Evolutionary conservation across 345 rosid species (phyloP).

Genomic region (Moricandia arvensis): DNA sequence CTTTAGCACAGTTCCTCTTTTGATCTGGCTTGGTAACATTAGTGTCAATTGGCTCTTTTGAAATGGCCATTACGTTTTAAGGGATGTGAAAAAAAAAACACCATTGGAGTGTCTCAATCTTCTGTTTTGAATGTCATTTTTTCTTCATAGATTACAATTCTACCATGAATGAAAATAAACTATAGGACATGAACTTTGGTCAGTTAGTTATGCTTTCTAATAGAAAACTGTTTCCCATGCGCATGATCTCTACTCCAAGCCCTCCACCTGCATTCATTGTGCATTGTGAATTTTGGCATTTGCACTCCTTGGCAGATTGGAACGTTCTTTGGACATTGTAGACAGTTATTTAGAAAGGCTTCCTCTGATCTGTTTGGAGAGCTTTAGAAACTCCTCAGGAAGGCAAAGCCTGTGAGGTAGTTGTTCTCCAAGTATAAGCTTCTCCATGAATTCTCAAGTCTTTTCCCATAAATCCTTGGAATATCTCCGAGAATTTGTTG

Average conservation of each 20-base stretch:
- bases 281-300: constrained; percentile 46
- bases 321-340: constrained; percentile 36
- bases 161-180: constrained; percentile 12
- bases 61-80: constrained; percentile 8
- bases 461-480: constrained; percentile 41
- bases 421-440: constrained; percentile 40
- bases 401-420: constrained; percentile 46
- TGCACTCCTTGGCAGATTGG: constrained; percentile 49
- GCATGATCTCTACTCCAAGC: constrained; percentile 29
- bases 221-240: not conserved
- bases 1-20: constrained; percentile 84
- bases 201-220: constrained; percentile 1
- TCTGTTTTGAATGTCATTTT: not conserved
- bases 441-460: constrained; percentile 50
- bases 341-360: constrained; percentile 55
- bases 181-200: constrained; percentile 20
- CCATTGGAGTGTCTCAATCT: not conserved
- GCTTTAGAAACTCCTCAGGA: constrained; percentile 41
- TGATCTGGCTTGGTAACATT: constrained; percentile 91
- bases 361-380: constrained; percentile 36
- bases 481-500: constrained; percentile 43
- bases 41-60: constrained; percentile 82
- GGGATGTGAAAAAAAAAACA: constrained; percentile 32
- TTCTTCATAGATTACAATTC: constrained; percentile 14
- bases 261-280: constrained; percentile 25